phyloP scores from a whole-genome alignment of 2,329 filamentous ascomycete species.

The Penicillium brasilianum region DNA sequence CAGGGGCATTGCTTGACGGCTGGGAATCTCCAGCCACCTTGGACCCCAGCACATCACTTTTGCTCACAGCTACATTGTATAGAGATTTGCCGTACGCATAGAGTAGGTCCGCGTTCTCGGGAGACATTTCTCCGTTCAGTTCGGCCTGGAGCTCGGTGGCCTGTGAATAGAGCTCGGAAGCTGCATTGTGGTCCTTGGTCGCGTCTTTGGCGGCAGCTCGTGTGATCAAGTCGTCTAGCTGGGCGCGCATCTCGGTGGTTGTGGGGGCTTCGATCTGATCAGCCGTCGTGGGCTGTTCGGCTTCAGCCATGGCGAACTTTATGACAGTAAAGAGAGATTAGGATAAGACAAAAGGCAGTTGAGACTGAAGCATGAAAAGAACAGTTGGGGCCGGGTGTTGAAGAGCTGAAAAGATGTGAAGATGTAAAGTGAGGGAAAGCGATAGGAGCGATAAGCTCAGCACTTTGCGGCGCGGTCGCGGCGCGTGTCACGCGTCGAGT shows the following conservation, averaged over 20 bases:
- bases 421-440: slow-evolving; percentile 8
- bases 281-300: slow-evolving; percentile 19
- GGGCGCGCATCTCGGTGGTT: slow-evolving; percentile 58
- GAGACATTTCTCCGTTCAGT: slow-evolving; percentile 88
- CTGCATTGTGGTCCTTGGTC: slow-evolving; percentile 84
- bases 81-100: slow-evolving; percentile 93
- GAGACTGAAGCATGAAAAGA: slow-evolving; percentile 2
- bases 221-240: slow-evolving; percentile 76
- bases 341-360: neutral
- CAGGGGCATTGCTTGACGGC: slow-evolving; percentile 56
- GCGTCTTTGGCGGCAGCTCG: slow-evolving; percentile 84
- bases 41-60: slow-evolving; percentile 91
- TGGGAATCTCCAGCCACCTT: slow-evolving; percentile 67
- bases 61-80: slow-evolving; percentile 91
- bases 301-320: slow-evolving; percentile 33
- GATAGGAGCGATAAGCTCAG: slow-evolving; percentile 25
- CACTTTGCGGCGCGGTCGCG: slow-evolving; percentile 22
- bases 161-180: slow-evolving; percentile 84
- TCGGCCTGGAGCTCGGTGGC: slow-evolving; percentile 89
- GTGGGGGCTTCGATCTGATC: slow-evolving; percentile 22
- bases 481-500: slow-evolving; percentile 29
- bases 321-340: neutral
- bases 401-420: neutral
- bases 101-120: slow-evolving; percentile 89
- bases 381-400: neutral